Evolutionary conservation across 2,329 filamentous ascomycete species (phyloP).

Genomic region (Colletotrichum lindemuthianum): DNA sequence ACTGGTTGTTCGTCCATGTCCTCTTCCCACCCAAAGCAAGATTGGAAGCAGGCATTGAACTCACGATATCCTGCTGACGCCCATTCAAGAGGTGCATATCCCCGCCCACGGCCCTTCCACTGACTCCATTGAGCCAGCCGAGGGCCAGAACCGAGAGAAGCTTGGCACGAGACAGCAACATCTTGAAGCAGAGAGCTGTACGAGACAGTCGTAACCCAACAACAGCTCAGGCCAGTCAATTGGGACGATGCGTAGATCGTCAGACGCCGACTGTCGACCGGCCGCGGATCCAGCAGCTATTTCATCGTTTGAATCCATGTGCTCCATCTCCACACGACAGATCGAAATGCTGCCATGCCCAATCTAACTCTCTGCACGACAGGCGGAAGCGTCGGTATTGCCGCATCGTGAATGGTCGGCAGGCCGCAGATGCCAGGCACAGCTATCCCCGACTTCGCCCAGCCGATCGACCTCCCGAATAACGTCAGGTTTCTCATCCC

Average conservation of each 20-base stretch:
- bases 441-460: neutral
- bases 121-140: constrained; percentile 18
- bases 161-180: constrained; percentile 29
- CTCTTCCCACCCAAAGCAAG: too few species aligned
- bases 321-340: neutral
- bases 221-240: neutral
- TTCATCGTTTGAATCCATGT: neutral
- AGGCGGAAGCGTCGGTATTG: constrained; percentile 32
- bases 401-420: constrained; percentile 24
- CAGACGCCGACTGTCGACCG: neutral
- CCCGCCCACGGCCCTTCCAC: constrained; percentile 4
- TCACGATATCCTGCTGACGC: constrained; percentile 33
- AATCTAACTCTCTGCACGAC: neutral
- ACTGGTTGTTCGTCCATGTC: too few species aligned
- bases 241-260: neutral
- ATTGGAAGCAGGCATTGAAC: neutral
- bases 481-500: neutral
- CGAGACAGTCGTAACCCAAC: neutral
- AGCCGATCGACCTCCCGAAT: neutral
- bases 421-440: constrained; percentile 20
- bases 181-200: neutral
- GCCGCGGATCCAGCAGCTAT: constrained; percentile 6
- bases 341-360: constrained; percentile 15
- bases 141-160: constrained; percentile 19
- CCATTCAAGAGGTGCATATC: constrained; percentile 28